These are phyloP conservation scores for Pelargonium nanum DNA, from an alignment of 345 rosid genomes.

Conservation along the genomic window DNA sequence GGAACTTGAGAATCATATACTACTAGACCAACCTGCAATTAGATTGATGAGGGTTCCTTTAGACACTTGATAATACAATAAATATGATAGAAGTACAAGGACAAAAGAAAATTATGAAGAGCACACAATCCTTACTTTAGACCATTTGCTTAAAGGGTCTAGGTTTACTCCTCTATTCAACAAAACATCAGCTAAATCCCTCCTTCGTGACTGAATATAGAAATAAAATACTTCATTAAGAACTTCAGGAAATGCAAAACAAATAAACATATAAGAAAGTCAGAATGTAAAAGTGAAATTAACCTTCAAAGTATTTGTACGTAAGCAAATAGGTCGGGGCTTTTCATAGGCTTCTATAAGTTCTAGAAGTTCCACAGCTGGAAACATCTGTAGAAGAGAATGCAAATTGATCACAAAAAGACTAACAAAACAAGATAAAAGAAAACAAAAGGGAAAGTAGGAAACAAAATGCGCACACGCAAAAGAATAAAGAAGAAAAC, in stretches of 20 bases:
- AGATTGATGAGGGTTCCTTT: not conserved
- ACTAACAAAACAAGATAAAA: not conserved
- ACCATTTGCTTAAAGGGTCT: conserved; percentile 94
- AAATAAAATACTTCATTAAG: not conserved
- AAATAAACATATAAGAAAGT: conserved; percentile 11
- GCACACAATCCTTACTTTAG: conserved; percentile 45
- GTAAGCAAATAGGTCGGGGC: conserved; percentile 74
- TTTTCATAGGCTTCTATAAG: conserved; percentile 89
- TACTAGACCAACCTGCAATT: conserved; percentile 76
- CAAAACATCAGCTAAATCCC: conserved; percentile 91
- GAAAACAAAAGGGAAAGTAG: not conserved
- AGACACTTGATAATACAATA: not conserved
- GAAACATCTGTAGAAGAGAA: conserved; percentile 66
- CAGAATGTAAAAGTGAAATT: conserved; percentile 9
- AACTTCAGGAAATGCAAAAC: not conserved
- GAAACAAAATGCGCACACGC: not conserved
- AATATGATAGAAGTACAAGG: not conserved
- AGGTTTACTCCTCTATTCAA: conserved; percentile 90
- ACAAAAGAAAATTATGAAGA: not conserved
- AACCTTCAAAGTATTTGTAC: conserved; percentile 91
- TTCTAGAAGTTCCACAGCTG: conserved; percentile 82
- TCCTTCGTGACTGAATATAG: conserved; percentile 53
- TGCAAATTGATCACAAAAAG: not conserved
- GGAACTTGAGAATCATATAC: conserved; percentile 92
- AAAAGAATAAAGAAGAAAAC: conserved; percentile 1